Base-by-base conservation (phyloP, 208 protist species). In the Crithidia thermophila region DNA sequence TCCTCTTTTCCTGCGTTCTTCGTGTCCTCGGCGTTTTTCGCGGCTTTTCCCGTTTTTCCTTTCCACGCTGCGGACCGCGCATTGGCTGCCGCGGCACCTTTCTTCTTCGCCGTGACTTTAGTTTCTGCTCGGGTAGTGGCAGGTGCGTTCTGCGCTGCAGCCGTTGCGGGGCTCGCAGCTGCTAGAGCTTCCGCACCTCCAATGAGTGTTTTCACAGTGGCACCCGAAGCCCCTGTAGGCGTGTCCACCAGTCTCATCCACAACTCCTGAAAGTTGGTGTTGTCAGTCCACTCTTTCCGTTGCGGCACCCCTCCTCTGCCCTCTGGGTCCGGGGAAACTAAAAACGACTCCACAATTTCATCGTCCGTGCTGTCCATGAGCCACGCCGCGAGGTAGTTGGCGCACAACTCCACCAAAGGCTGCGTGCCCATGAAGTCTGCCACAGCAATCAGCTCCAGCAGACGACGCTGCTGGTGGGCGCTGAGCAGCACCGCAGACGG, bases 401-500 rank as follows among this genome's bases (percentile, higher is more conserved):
- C 75, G 40, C 81, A 88, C 42, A 79, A 36, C 20, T 72, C 66
- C 37, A 64, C 66, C 31, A 93, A 61, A 16, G 58, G 69, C 27
- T 50, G 50, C 27, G 84, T 79, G 40, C 82, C 81, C 9, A 93
- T 28, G 46, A 75, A 93, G 58, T 89, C 84, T 4, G 81, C 87
- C 10, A 79, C 62, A 11, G 78, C 67, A 23, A 88, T 60, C 36
- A 93, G 75, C 59, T 90, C 81, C 51, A 90, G 67, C n/a, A 93
- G 40, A 25, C 46, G 40, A 6, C 61, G 49, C 60, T 90, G 84
- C 55, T 87, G 73, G 2, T 14, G 21, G 11, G 25, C 40, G 11
- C 51, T 34, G 25, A 74, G 49, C 7, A 46, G n/a, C 34, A 68
- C 28, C 30, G 51, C 37, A 18, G 46, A n/a, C 11, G 33, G 40